phyloP scores from a whole-genome alignment of 345 rosid species.

The Syzygium grande region DNA sequence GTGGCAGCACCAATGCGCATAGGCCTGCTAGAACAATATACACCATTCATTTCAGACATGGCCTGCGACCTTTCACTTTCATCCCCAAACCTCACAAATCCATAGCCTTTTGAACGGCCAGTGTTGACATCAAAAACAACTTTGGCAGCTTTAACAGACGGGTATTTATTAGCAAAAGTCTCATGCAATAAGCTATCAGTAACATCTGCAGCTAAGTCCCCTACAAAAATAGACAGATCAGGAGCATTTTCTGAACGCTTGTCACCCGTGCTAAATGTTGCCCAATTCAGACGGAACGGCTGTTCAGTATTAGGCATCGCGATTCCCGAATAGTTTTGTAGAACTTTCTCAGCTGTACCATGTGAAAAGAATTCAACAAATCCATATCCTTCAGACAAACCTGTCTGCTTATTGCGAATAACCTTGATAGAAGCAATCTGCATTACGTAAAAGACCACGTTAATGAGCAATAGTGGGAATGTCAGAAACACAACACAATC shows the following conservation, averaged over 20 bases:
- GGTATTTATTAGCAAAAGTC: slow-evolving; percentile 64
- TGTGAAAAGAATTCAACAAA: slow-evolving; percentile 84
- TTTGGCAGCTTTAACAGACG: slow-evolving; percentile 87
- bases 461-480: background rate
- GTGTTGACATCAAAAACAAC: slow-evolving; percentile 89
- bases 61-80: slow-evolving; percentile 73
- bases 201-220: slow-evolving; percentile 93
- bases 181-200: slow-evolving; percentile 64
- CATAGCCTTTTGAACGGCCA: slow-evolving; percentile 95
- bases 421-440: slow-evolving; percentile 86
- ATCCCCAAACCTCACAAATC: slow-evolving; percentile 97
- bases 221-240: slow-evolving; percentile 92
- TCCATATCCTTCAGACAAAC: slow-evolving; percentile 88
- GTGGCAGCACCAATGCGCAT: slow-evolving; percentile 98
- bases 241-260: slow-evolving; percentile 84
- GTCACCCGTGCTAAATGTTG: slow-evolving; percentile 82
- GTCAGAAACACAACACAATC: background rate
- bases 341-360: slow-evolving; percentile 78
- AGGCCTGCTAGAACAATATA: slow-evolving; percentile 81
- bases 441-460: background rate
- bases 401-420: slow-evolving; percentile 88
- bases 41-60: slow-evolving; percentile 94
- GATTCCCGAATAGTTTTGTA: slow-evolving; percentile 52
- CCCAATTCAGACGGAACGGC: slow-evolving; percentile 97
- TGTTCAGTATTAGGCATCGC: slow-evolving; percentile 79